A percentile compares a stretch with the other conserved stretches of the same genome.
Evolutionary conservation across 148 eudicot genomes (phyloP).

Genomic region (Vaccinium macrocarpon): DNA sequence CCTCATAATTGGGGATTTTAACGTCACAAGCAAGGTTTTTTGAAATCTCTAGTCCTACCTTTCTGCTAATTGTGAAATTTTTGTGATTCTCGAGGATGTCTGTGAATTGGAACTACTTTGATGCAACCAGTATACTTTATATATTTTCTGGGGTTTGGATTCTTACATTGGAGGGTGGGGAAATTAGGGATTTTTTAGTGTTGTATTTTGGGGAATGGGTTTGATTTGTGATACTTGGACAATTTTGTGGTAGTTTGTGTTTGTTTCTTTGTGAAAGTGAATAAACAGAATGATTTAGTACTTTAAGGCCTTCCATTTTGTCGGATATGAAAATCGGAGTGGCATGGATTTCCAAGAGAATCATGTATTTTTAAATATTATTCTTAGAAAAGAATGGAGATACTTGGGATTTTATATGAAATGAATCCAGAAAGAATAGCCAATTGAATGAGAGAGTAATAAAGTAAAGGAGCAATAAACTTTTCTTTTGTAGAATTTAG

Average conservation of each 20-base stretch:
- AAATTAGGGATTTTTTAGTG: neutral
- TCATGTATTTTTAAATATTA: too few relatives aligned
- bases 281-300: neutral
- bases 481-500: too few relatives aligned
- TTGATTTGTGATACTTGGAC: neutral
- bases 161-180: neutral
- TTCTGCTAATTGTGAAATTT: neutral
- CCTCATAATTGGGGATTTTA: neutral
- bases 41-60: neutral
- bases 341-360: too few relatives aligned
- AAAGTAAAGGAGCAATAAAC: too few relatives aligned
- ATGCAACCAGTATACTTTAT: neutral
- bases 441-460: too few relatives aligned
- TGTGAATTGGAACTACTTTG: neutral
- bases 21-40: neutral
- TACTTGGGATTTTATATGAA: too few relatives aligned
- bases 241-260: neutral
- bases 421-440: too few relatives aligned
- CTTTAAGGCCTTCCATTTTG: neutral
- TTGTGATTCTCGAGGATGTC: neutral
- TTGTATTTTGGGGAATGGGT: neutral
- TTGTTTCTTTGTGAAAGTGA: neutral
- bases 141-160: neutral
- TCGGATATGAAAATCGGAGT: too few relatives aligned
- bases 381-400: too few relatives aligned